These are phyloP conservation scores for Diplogelasinospora grovesii DNA, from an alignment of 495 filamentous ascomycete genomes.

Conservation along the genomic window DNA sequence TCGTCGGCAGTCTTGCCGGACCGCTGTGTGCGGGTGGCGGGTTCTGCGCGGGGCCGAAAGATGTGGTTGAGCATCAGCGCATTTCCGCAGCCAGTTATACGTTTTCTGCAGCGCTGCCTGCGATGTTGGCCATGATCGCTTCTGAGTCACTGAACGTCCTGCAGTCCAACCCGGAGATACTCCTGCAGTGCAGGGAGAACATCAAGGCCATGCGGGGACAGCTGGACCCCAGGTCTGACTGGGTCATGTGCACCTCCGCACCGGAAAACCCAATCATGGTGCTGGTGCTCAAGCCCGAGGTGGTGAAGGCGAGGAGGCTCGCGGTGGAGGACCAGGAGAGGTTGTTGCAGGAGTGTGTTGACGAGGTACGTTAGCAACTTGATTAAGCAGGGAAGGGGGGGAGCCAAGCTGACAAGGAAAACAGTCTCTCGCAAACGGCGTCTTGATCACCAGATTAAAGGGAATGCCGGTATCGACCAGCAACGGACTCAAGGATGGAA, in stretches of 20 bases:
- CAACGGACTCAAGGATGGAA: constrained; percentile 52
- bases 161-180: constrained; percentile 72
- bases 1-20: constrained; percentile 85
- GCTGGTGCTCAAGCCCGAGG: constrained; percentile 76
- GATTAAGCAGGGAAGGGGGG: no score
- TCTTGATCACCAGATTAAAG: constrained; percentile 82
- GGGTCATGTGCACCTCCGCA: constrained; percentile 74
- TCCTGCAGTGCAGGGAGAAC: constrained; percentile 71
- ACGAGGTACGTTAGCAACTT: constrained; percentile 83
- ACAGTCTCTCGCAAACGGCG: constrained; percentile 74
- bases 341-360: constrained; percentile 80
- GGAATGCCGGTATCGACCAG: constrained; percentile 55
- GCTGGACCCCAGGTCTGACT: constrained; percentile 88
- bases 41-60: constrained; percentile 84
- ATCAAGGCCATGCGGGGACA: constrained; percentile 76
- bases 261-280: constrained; percentile 83
- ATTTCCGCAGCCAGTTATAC: constrained; percentile 86
- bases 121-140: constrained; percentile 89
- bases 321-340: constrained; percentile 71
- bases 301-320: constrained; percentile 62
- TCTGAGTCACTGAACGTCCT: constrained; percentile 80
- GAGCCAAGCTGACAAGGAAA: no score
- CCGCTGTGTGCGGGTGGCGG: constrained; percentile 87
- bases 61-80: constrained; percentile 92
- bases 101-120: constrained; percentile 89